A percentile compares a stretch with the other conserved stretches of the same genome.
Evolutionary conservation across 306 rosid species (phyloP).

Genomic region (Glycine latifolia): DNA sequence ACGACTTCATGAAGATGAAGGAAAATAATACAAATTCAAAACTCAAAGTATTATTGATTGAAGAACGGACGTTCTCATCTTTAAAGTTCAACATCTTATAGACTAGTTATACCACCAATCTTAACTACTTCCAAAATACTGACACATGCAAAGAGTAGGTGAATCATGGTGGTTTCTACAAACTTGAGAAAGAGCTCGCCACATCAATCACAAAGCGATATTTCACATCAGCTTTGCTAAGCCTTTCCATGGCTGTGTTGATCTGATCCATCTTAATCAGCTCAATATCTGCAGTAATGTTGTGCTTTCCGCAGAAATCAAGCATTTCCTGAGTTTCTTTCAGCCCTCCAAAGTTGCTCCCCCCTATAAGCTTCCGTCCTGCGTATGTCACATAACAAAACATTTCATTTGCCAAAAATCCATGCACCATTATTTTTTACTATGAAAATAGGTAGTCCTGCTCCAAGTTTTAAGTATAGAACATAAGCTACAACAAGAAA

Average conservation of each 20-base stretch:
- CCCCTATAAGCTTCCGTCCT: constrained; percentile 89
- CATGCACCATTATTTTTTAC: no score
- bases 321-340: constrained; percentile 99
- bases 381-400: constrained; percentile 27
- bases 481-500: background rate
- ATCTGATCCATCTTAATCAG: constrained; percentile 69
- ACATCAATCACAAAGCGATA: constrained; percentile 91
- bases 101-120: background rate
- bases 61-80: background rate
- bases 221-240: constrained; percentile 76
- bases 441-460: no score
- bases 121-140: background rate
- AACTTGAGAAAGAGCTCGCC: constrained; percentile 62
- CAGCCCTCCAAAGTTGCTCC: constrained; percentile 87
- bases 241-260: constrained; percentile 85
- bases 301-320: constrained; percentile 80
- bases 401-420: background rate
- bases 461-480: no score
- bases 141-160: background rate
- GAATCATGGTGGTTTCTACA: constrained; percentile 13
- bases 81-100: background rate
- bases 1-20: background rate
- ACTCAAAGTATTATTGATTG: background rate
- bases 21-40: background rate
- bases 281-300: constrained; percentile 79